Evolutionary conservation across 139 green algal species (phyloP).

Genomic region (Tetraselmis striata): DNA sequence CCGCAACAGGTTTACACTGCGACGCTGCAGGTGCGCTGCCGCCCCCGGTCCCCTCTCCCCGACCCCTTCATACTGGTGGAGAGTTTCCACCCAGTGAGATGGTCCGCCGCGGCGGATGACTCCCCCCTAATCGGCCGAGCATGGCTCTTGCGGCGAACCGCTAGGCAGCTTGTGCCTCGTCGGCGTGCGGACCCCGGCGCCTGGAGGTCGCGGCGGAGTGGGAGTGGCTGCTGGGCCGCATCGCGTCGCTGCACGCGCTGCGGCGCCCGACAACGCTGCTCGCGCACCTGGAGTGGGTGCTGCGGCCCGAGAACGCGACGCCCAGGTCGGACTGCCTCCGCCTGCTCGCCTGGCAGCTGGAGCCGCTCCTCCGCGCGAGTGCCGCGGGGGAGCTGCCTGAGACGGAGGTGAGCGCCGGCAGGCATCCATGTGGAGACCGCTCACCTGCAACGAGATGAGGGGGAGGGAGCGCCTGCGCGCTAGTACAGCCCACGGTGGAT

Average conservation of each 20-base stretch:
- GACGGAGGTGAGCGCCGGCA: not conserved
- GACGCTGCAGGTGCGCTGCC: not conserved
- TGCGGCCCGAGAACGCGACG: not conserved
- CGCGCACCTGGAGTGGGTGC: not conserved
- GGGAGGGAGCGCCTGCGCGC: too few relatives aligned
- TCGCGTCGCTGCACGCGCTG: not conserved
- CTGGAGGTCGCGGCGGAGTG: not conserved
- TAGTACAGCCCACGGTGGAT: too few relatives aligned
- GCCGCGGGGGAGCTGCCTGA: not conserved
- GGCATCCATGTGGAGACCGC: too few relatives aligned
- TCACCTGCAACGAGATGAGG: too few relatives aligned
- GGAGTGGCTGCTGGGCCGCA: not conserved
- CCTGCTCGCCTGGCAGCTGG: not conserved
- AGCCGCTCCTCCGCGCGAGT: not conserved
- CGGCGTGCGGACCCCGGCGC: not conserved
- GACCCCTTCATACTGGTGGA: too few relatives aligned
- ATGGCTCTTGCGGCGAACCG: too few relatives aligned
- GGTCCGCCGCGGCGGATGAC: too few relatives aligned
- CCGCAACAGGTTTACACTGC: not conserved
- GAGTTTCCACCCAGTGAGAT: too few relatives aligned
- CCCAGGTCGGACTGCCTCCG: not conserved
- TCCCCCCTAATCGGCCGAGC: too few relatives aligned
- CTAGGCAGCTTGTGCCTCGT: not conserved
- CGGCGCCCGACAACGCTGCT: not conserved
- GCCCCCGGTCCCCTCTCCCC: too few relatives aligned